A percentile compares a stretch with the other conserved stretches of the same genome.
Conservation (phyloP, 2,329 filamentous ascomycete genomes). For the Purpureocillium takamizusanense region DNA sequence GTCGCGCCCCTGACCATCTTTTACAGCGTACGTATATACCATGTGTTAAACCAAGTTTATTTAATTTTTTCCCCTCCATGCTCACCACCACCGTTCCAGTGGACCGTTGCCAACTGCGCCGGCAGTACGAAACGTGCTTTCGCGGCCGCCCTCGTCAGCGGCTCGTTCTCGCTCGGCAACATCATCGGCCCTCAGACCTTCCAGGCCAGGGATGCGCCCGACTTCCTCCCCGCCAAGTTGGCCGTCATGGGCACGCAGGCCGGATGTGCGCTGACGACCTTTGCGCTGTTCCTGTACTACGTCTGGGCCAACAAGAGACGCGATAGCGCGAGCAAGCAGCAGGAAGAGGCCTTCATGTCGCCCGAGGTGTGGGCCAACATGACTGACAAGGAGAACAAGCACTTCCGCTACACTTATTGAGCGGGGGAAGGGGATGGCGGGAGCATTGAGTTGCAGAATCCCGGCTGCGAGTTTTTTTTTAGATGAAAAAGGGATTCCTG, state of each 20-base stretch:
- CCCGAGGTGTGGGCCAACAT: slow-evolving; percentile 36
- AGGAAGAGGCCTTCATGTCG: slow-evolving; percentile 30
- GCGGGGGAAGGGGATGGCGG: too few species aligned
- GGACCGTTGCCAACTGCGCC: slow-evolving; percentile 40
- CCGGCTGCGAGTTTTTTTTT: too few species aligned
- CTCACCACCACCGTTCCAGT: slow-evolving; percentile 15
- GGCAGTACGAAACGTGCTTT: slow-evolving; percentile 44
- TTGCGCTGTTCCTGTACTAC: slow-evolving; percentile 40
- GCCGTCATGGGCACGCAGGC: slow-evolving; percentile 43
- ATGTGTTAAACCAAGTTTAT: too few species aligned
- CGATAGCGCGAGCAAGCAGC: slow-evolving; percentile 16
- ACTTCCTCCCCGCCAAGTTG: slow-evolving; percentile 44
- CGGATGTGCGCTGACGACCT: slow-evolving; percentile 30
- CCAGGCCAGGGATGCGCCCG: slow-evolving; percentile 39
- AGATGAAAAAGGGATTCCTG: too few species aligned
- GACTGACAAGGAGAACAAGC: slow-evolving; percentile 49
- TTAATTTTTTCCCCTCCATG: neutral
- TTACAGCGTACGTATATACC: slow-evolving; percentile 24
- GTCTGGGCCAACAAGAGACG: slow-evolving; percentile 35
- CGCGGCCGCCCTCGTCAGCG: slow-evolving; percentile 37
- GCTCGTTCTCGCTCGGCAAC: slow-evolving; percentile 43
- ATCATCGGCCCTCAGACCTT: slow-evolving; percentile 51
- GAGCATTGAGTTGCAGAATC: too few species aligned
- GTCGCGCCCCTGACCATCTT: slow-evolving; percentile 35
- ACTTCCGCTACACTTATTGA: slow-evolving; percentile 43